Base-by-base conservation (phyloP, 768 basidiomycete genomes). In the Termitomyces bulborhizus region DNA sequence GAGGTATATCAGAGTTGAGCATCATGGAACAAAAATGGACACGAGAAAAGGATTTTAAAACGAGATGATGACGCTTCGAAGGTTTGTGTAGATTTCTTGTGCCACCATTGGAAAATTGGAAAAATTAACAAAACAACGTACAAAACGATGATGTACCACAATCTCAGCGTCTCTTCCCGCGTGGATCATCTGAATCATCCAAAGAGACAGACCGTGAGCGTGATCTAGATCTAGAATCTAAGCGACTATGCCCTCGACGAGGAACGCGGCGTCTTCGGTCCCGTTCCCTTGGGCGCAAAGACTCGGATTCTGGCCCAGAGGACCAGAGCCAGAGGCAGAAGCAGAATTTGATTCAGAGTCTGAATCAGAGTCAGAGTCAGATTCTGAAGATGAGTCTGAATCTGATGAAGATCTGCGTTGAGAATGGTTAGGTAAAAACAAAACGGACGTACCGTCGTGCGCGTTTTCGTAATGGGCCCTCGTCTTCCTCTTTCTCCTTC, bases 281-380 rank as follows among this genome's bases (percentile, higher is more conserved):
- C 13, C 76, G 76, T 51, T 74, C 74, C 55, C 77, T 71, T 4
- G 78, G 79, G 18, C 73, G 68, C 13, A 81, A 83, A 56, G 78
- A 74, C 21, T 51, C 52, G 13, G 62, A 68, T 8, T 55, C 54
- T 18, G 66, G 37, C 11, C 31, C 42, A 44, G 51, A 68, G 42
- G 52, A 57, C 11, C 42, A 61, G 54, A 59, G 24, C 32, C 51
- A 26, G 51, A 43, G 16, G 21, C 46, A 6, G 46, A 46, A 13
- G 13, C 50, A 11, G 49, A 51, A 29, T 41, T 37, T 4, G 39
- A 41, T 11, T 24, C 51, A 55, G 78, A 74, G 21, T 46, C 59
- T 15, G 62, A 68, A 6, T 43, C 40, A 16, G 66, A 31, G 9
- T n/a, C 49, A 11, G 57, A 53, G 57, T 34, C 46, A 61, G 54